Evolutionary conservation across 139 green algal species (phyloP), one percentile per base, ranked within the genome.

Genomic region (Tetradesmus obliquus): DNA sequence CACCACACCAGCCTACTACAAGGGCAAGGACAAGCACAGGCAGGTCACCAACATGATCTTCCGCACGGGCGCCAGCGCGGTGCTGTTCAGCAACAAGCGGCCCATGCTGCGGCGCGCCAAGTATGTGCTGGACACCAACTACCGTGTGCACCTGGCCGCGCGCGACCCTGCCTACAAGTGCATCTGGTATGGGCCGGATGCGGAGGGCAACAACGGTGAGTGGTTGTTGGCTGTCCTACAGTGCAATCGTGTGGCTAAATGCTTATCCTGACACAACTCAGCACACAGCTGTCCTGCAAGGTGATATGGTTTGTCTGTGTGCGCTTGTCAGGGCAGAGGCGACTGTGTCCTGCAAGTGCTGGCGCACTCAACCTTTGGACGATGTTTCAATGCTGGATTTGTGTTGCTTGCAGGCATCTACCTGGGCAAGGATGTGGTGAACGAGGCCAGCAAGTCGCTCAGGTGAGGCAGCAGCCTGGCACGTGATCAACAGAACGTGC

Each of bases 1-100:
- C 58, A 96, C 90, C 72, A 96, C 95, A 1, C 94, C 93, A 20
- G 91, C 90, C 84, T 96, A 91, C 90, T 97, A 97, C 91, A 86
- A 55, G 22, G 95, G 95, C 51, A 91, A 89, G 22, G 95, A 97
- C 91, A 81, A 91, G 15, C 87, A 94, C 92, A 84, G 94, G 10
- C 91, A 94, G 71, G 91, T 96, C 8, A 90, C 95, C 82, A 97
- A 96, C 88, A 80, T 96, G 88, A 93, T 97, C 54, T 97, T 97
- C 92, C 91, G 95, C 82, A 96, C 94, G 24, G 93, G 93, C 51
- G 93, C 90, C 6, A 90, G 93, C 0, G 94, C 95, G 20, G 84
- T 94, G 71, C 82, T 95, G 55, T 87, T 96, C 55, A 93, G 79
- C 85, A 95, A 96, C 92, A 95, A 93, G 82, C 92, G 60, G 17